Evolutionary conservation across 2,329 filamentous ascomycete genomes (phyloP), one percentile per base, ranked within the genome.

Genomic region (Alternaria tenuissima): DNA sequence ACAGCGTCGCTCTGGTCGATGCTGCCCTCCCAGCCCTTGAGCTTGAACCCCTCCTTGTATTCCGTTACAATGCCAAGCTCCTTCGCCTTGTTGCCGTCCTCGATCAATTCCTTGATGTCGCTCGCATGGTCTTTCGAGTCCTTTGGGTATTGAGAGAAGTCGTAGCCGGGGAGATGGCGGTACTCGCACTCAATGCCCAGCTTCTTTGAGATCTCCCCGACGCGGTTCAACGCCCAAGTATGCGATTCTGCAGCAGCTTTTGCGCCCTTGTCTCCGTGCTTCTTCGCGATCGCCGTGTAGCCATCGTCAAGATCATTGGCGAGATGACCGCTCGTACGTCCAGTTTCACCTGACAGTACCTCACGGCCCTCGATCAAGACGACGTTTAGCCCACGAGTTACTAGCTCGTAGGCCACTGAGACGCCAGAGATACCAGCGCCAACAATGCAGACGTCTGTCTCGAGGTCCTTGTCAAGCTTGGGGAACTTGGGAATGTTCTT

Each of bases 111-210:
- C 49, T 82, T 69, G 30, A 85, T 66, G 46, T 86, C 84, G 7
- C 81, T 70, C 3, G 80, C 74, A 55, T 85, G 81, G 55, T 82
- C 76, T 14, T 77, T 68, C 7, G 81, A 76, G 11, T 75, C 78
- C 0, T 73, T 72, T 0, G 78, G 66, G 59, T 83, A 85, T 67
- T 86, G 82, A 2, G 84, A 85, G 5, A 87, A 76, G 38, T 83
- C 76, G 62, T 85, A 85, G 0, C 76, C 84, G 0, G 80, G 81
- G 3, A 87, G 65, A 36, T 75, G 74, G 7, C 85, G 81, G 67
- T 86, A 88, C 63, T 87, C 85, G 72, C 86, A 88, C 0, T 87
- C 84, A 32, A 87, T 84, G 4, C 79, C 80, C 6, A 86, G 75
- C 61, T 83, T 70, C 56, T 79, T 76, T 0, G 81, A 75, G 3